phyloP scores from a whole-genome alignment of 352 stramenopile genomes.

The Thalassiosira allenii region DNA sequence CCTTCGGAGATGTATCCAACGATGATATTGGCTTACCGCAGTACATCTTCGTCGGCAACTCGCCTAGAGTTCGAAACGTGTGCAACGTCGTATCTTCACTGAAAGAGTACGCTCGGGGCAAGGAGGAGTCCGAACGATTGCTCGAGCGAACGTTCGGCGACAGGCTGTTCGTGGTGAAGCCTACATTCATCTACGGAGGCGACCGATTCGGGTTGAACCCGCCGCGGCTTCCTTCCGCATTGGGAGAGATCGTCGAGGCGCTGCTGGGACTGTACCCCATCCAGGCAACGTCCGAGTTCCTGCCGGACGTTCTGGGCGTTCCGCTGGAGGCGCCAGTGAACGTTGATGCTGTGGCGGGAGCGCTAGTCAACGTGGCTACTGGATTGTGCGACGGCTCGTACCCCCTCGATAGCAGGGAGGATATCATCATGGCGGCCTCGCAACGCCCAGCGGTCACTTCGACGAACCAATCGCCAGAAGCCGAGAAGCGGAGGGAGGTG shows the following conservation, averaged over 20 bases:
- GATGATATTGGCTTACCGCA: neutral
- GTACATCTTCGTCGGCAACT: conserved; percentile 41
- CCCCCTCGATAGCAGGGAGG: conserved; percentile 7
- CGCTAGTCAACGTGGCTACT: conserved; percentile 19
- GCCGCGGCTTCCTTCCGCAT: conserved; percentile 17
- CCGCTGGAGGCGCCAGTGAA: conserved; percentile 19
- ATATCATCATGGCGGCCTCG: conserved; percentile 30
- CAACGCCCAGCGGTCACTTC: neutral
- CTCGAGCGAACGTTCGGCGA: conserved; percentile 7
- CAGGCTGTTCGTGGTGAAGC: conserved; percentile 19
- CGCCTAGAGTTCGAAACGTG: conserved; percentile 12
- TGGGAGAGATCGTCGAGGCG: conserved; percentile 23
- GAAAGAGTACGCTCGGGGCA: conserved; percentile 36
- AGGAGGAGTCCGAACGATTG: conserved; percentile 25
- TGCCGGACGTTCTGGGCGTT: conserved; percentile 23
- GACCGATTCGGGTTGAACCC: conserved; percentile 31
- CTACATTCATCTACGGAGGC: conserved; percentile 51
- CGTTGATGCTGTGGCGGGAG: conserved; percentile 9
- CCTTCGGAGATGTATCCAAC: too few species aligned
- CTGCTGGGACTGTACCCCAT: conserved; percentile 13
- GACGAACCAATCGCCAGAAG: too few species aligned
- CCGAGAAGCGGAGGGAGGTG: conserved; percentile 2
- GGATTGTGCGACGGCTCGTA: conserved; percentile 3
- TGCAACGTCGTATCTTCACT: conserved; percentile 12
- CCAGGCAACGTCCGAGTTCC: neutral